Percentiles rank a stretch among this genome's conserved stretches.
Evolutionary conservation across 352 stramenopile species (phyloP).

Genomic region (Aphanomyces euteiches): DNA sequence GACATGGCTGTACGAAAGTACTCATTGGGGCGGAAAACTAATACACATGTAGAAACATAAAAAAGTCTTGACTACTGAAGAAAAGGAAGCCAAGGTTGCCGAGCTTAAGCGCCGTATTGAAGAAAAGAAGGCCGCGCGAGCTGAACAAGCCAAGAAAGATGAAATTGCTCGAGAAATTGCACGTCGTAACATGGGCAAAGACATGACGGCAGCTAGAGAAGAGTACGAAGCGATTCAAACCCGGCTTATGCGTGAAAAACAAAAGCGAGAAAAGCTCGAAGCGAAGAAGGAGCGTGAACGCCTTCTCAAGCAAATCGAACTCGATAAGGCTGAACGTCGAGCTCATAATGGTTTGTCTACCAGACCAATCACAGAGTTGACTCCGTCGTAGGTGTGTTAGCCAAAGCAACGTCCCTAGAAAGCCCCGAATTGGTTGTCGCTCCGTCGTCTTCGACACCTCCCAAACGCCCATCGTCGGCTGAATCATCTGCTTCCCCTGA

Average conservation of each 20-base stretch:
- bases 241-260: conserved; percentile 69
- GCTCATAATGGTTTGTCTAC: conserved; percentile 72
- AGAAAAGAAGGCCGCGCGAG: conserved; percentile 66
- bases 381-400: background rate
- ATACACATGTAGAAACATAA: conserved; percentile 33
- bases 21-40: no score
- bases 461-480: conserved; percentile 7
- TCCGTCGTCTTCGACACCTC: background rate
- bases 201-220: conserved; percentile 68
- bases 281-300: conserved; percentile 86
- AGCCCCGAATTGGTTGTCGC: background rate
- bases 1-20: conserved; percentile 41
- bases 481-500: conserved; percentile 43
- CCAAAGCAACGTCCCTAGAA: background rate
- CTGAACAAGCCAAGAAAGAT: conserved; percentile 74
- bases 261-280: conserved; percentile 87
- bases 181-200: conserved; percentile 66
- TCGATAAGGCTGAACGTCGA: conserved; percentile 88
- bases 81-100: conserved; percentile 83
- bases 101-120: conserved; percentile 79
- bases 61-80: conserved; percentile 71
- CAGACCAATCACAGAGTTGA: conserved; percentile 27
- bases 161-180: conserved; percentile 69
- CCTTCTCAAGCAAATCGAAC: conserved; percentile 82
- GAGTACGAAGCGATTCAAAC: conserved; percentile 81